Base-by-base conservation (phyloP, 179 eudicot genomes). In the Beta lomatogona region DNA sequence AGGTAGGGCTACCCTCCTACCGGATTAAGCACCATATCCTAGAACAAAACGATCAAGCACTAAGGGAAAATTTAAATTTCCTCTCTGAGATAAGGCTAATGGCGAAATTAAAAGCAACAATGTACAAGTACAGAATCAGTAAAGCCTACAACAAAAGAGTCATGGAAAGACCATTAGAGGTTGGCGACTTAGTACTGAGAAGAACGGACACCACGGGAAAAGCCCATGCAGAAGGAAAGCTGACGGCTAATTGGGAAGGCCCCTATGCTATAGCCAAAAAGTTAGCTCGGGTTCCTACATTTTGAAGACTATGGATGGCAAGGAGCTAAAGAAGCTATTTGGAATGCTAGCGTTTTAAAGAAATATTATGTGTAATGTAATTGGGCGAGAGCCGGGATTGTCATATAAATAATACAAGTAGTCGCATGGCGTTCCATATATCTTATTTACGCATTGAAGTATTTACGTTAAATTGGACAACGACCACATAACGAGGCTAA, bases 41-140 rank as follows among this genome's bases (percentile, higher is more conserved):
- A 1, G 65, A 7, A 0, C 0, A 19, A 0, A n/a, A 60, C 13
- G 65, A 60, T 0, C 3, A 15, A 3, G 1, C 3, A 0, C 9
- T 60, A 0, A 0, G 11, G 11, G 7, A 60, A 0, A 0, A 60
- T 0, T 25, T 60, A 0, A 12, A 60, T n/a, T 21, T 60, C 9
- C 9, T 60, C 0, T 0, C 12, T 0, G 28, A 60, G 2, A 8
- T 60, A 4, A 19, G 65, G 25, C 0, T 60, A 1, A n/a, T 4
- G 11, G 65, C 3, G 0, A 4, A 8, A 19, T 2, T 60, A 9
- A 60, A 21, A 21, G 9, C 28, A 2, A 2, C 4, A 7, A 0
- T 25, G 2, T 21, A 60, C 0, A 60, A 60, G 11, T 9, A 21
- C 12, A 7, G 28, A n/a, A 60, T 60, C 10, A 60, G 14, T 0